Percentiles rank a stretch among this genome's conserved stretches.
Conservation (phyloP, 164 flowering plant species). For the Annona squamosa region DNA sequence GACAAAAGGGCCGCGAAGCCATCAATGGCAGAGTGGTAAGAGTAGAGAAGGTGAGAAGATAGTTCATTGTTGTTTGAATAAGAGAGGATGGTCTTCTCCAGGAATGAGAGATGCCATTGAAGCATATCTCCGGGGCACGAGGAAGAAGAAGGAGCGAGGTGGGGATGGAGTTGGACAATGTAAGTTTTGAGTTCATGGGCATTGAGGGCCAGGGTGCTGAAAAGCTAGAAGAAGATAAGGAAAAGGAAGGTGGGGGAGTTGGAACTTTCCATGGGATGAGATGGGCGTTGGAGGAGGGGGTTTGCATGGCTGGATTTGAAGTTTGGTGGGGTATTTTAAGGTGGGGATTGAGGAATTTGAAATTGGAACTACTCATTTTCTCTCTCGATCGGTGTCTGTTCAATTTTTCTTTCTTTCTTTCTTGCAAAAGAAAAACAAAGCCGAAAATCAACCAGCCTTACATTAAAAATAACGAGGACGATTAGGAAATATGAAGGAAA, state of each 20-base stretch:
- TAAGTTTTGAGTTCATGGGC: constrained; percentile 49
- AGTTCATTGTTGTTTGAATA: constrained; percentile 22
- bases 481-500: too few species aligned
- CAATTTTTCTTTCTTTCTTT: too few species aligned
- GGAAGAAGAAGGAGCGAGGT: constrained; percentile 16
- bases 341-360: constrained; percentile 22
- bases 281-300: constrained; percentile 14
- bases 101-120: constrained; percentile 68
- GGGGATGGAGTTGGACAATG: constrained; percentile 74
- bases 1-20: constrained; percentile 81
- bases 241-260: constrained; percentile 13
- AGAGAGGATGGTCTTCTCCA: constrained; percentile 27
- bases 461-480: too few species aligned
- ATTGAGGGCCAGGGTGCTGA: constrained; percentile 8
- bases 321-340: constrained; percentile 57
- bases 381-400: too few species aligned
- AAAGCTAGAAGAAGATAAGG: constrained; percentile 17
- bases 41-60: constrained; percentile 61
- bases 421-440: too few species aligned
- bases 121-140: constrained; percentile 30
- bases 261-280: constrained; percentile 25
- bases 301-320: not conserved
- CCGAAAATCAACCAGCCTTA: too few species aligned
- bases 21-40: constrained; percentile 64
- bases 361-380: not conserved